phyloP scores from a whole-genome alignment of 345 rosid species.

The Rhizophora apiculata region DNA sequence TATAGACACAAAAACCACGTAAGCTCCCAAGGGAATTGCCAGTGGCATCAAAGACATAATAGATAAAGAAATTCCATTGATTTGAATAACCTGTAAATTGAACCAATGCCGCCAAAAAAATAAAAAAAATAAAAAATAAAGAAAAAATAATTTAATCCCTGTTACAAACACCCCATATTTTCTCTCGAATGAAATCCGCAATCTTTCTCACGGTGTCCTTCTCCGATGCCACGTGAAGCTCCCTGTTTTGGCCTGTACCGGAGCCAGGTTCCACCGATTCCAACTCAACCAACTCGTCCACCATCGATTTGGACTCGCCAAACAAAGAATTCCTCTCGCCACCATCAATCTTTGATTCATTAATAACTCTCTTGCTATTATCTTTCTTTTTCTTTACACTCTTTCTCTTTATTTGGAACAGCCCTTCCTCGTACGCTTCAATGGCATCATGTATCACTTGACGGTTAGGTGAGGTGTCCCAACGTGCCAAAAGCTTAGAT shows the following conservation, averaged over 20 bases:
- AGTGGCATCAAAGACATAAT: not conserved
- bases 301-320: slow-evolving; percentile 7
- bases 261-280: slow-evolving; percentile 1
- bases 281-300: not conserved
- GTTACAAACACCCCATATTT: slow-evolving; percentile 28
- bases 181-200: slow-evolving; percentile 32
- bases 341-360: not conserved
- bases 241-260: not conserved
- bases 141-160: not conserved
- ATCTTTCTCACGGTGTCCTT: slow-evolving; percentile 34
- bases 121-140: not conserved
- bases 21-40: too few species aligned
- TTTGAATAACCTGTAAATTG: too few species aligned
- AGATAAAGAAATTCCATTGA: not conserved
- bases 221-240: slow-evolving; percentile 16
- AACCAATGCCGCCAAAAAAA: not conserved
- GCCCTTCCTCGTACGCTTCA: slow-evolving; percentile 39
- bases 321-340: not conserved
- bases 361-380: slow-evolving; percentile 14
- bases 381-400: slow-evolving; percentile 15
- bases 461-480: slow-evolving; percentile 43
- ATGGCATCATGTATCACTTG: slow-evolving; percentile 40
- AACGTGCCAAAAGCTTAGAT: slow-evolving; percentile 38
- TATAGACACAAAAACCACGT: too few species aligned
- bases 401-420: slow-evolving; percentile 21